Conservation (phyloP, 2,329 filamentous ascomycete species). For the Penicillium sp. region DNA sequence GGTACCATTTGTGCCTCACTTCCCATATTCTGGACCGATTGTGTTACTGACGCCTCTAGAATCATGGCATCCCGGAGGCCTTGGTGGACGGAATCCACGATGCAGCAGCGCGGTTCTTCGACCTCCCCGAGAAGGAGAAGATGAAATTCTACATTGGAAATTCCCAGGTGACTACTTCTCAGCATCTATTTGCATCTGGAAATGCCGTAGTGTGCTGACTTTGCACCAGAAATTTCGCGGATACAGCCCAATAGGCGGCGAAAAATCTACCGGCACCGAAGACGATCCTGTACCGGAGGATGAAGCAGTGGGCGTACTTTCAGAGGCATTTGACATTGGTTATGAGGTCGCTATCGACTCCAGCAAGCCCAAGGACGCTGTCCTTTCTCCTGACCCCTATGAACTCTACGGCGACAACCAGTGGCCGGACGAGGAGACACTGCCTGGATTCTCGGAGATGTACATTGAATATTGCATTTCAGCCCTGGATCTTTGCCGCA, state of each 20-base stretch:
- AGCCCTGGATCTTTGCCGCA: constrained; percentile 22
- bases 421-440: constrained; percentile 25
- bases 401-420: constrained; percentile 31
- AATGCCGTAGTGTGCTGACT: neutral
- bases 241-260: constrained; percentile 31
- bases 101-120: constrained; percentile 47
- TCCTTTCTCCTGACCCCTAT: constrained; percentile 24
- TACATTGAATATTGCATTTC: constrained; percentile 28
- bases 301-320: constrained; percentile 22
- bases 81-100: constrained; percentile 20
- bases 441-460: constrained; percentile 22
- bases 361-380: constrained; percentile 12
- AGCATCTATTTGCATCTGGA: neutral
- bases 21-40: neutral
- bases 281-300: constrained; percentile 16
- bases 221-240: constrained; percentile 30
- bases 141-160: constrained; percentile 46
- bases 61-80: constrained; percentile 29
- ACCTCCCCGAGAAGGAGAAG: constrained; percentile 46
- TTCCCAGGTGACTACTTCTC: constrained; percentile 20
- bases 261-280: constrained; percentile 25
- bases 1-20: constrained; percentile 9
- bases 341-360: constrained; percentile 31
- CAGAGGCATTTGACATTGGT: constrained; percentile 34
- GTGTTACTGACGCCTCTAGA: constrained; percentile 10